Percentiles rank a stretch among this genome's conserved stretches.
Evolutionary conservation across 2,329 filamentous ascomycete species (phyloP).

Genomic region (Periconia macrospinosa): DNA sequence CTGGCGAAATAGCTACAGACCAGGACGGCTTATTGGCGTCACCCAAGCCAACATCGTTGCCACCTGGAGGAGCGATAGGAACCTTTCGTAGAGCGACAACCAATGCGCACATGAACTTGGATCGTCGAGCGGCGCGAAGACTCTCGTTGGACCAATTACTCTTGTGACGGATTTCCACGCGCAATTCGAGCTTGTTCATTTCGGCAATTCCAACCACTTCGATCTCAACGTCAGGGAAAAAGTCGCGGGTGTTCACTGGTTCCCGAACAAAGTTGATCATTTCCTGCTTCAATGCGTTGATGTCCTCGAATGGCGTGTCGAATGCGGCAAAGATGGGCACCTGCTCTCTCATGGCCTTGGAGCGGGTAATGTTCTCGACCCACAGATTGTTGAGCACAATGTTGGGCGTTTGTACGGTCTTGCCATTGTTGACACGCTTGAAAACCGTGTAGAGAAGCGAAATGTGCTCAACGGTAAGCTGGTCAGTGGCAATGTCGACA

Average conservation of each 20-base stretch:
- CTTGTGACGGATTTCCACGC: constrained; percentile 86
- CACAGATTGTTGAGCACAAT: constrained; percentile 89
- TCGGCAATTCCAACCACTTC: constrained; percentile 78
- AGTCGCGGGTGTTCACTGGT: constrained; percentile 87
- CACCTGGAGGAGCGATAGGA: constrained; percentile 81
- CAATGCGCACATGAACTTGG: constrained; percentile 96
- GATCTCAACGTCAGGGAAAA: constrained; percentile 80
- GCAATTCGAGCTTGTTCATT: constrained; percentile 84
- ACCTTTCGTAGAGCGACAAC: constrained; percentile 82
- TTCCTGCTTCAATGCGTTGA: constrained; percentile 81
- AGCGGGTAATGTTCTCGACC: constrained; percentile 92
- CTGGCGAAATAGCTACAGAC: constrained; percentile 73
- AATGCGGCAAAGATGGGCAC: constrained; percentile 80
- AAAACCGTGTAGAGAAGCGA: constrained; percentile 93
- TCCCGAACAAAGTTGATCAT: constrained; percentile 82
- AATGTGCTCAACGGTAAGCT: constrained; percentile 87
- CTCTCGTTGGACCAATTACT: constrained; percentile 67
- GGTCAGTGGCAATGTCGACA: constrained; percentile 73
- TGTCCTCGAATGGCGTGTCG: constrained; percentile 85
- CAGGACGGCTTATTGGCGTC: constrained; percentile 74
- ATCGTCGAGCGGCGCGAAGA: constrained; percentile 77
- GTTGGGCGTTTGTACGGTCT: constrained; percentile 82
- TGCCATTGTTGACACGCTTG: constrained; percentile 78
- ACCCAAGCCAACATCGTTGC: constrained; percentile 65
- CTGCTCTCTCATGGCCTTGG: constrained; percentile 87